Percentiles rank a stretch among this genome's conserved stretches.
These are phyloP conservation scores for Schwanniomyces etchellsii DNA, from an alignment of 1,139 yeast genomes.

Conservation along the genomic window DNA sequence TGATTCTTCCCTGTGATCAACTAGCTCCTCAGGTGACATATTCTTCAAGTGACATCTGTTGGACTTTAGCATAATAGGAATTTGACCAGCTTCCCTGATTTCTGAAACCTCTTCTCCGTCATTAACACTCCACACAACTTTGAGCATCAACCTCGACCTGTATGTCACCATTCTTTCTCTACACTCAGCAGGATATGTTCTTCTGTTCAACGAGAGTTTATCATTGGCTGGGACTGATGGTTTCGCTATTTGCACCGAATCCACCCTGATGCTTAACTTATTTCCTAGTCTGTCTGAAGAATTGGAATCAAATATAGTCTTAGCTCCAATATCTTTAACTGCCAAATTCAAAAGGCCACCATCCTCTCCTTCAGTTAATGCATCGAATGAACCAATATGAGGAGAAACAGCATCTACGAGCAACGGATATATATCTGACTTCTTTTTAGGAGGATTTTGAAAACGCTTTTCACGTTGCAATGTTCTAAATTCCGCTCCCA, in stretches of 20 bases:
- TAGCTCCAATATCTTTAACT: slow-evolving; percentile 82
- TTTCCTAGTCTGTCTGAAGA: slow-evolving; percentile 69
- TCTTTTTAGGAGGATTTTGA: slow-evolving; percentile 83
- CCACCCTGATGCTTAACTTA: slow-evolving; percentile 74
- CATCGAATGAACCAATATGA: slow-evolving; percentile 94
- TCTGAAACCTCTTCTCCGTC: slow-evolving; percentile 79
- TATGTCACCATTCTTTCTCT: slow-evolving; percentile 84
- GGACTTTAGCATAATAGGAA: slow-evolving; percentile 86
- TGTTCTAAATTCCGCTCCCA: slow-evolving; percentile 66
- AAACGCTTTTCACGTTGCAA: slow-evolving; percentile 83
- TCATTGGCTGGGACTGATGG: slow-evolving; percentile 74
- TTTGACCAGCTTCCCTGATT: slow-evolving; percentile 83
- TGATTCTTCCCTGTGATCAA: slow-evolving; percentile 76
- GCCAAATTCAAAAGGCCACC: slow-evolving; percentile 85
- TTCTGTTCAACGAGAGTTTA: slow-evolving; percentile 73
- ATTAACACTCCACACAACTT: slow-evolving; percentile 80
- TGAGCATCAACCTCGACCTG: slow-evolving; percentile 68
- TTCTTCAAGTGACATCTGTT: slow-evolving; percentile 89
- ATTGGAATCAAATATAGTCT: slow-evolving; percentile 76
- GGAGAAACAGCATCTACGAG: slow-evolving; percentile 88
- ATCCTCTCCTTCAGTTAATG: slow-evolving; percentile 79
- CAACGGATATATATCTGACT: slow-evolving; percentile 67
- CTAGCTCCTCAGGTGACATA: slow-evolving; percentile 76
- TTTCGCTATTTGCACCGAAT: slow-evolving; percentile 78
- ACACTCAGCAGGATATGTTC: slow-evolving; percentile 81